Evolutionary conservation across 106 monocot species (phyloP), one percentile per base, ranked within the genome.

Genomic region (Allium sativum): DNA sequence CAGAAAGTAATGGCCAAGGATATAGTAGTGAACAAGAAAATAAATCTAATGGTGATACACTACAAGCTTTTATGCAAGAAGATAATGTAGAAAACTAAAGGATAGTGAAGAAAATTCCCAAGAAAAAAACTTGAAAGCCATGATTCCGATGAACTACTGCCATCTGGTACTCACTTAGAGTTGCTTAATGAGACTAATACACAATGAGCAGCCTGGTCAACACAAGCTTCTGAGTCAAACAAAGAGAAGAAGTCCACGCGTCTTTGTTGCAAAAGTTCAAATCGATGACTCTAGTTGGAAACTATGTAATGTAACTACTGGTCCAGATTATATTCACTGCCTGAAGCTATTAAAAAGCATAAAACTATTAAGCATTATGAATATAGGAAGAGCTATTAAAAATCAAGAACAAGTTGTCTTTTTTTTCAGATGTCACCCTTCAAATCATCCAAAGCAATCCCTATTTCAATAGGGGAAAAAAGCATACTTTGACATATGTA

Each of bases 261-360:
- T 56, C 74, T 55, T 65, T 72, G 22, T 69, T 58, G 52, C 58
- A 42, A 72, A 45, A 11, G 57, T 17, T 3, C 63, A 82, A 57
- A 10, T 16, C 17, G 17, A 10, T 43, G 63, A n/a, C 14, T 66
- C 68, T 66, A 82, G n/a, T 57, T 95, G 94, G 94, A 90, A 81
- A 68, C 72, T 95, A 3, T 95, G 94, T 60, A 84, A 83, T 77
- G 61, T 70, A 1, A 75, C 65, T 59, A 78, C 86, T 54, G 79
- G 79, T 42, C 42, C 72, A 19, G 94, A 94, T 54, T 94, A 94
- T 70, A 94, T 94, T n/a, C 94, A 89, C 48, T 94, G 94, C 72
- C 86, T 95, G 70, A 60, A 40, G 90, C 83, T 40, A 81, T 95
- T 50, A 86, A 67, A 63, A 90, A 73, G 66, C 80, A 90, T n/a